Evolutionary conservation across 1,284 basidiomycete species (phyloP).

Genomic region (Ustilago shanxiensis): DNA sequence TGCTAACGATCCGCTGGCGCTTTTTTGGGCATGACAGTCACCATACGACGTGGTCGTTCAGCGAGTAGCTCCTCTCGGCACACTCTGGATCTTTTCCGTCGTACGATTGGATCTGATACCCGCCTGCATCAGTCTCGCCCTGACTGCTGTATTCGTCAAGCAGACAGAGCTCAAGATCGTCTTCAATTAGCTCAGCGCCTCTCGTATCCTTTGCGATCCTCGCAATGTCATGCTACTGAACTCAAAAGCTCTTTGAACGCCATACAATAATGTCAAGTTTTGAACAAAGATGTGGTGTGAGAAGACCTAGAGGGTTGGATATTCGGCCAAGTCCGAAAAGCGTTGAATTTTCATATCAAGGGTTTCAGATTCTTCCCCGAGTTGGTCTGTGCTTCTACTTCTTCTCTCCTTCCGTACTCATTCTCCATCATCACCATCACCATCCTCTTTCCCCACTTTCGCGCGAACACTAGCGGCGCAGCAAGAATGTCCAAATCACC

Average conservation of each 20-base stretch:
- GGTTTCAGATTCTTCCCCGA: slow-evolving; percentile 23
- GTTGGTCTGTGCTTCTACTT: slow-evolving; percentile 21
- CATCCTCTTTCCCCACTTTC: not conserved
- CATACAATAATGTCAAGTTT: too few relatives aligned
- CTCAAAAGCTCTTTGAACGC: not conserved
- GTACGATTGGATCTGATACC: slow-evolving; percentile 67
- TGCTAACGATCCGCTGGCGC: not conserved
- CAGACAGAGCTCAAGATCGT: slow-evolving; percentile 30
- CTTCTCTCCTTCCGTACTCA: not conserved
- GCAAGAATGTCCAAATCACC: slow-evolving; percentile 71
- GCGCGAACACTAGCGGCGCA: not conserved
- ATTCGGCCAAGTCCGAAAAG: slow-evolving; percentile 33
- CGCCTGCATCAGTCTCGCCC: slow-evolving; percentile 60
- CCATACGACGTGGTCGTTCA: slow-evolving; percentile 64
- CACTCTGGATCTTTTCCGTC: slow-evolving; percentile 69
- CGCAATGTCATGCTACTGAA: too few relatives aligned
- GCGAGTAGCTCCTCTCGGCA: slow-evolving; percentile 68
- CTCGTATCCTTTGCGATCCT: not conserved
- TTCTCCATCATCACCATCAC: slow-evolving; percentile 5
- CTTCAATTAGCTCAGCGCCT: slow-evolving; percentile 26
- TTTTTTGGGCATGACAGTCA: slow-evolving; percentile 31
- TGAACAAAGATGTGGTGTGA: not conserved
- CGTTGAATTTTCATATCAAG: not conserved
- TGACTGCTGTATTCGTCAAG: slow-evolving; percentile 56
- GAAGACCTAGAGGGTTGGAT: not conserved